These are phyloP conservation scores for Vinca minor DNA, from an alignment of 257 asterid species.

Conservation along the genomic window DNA sequence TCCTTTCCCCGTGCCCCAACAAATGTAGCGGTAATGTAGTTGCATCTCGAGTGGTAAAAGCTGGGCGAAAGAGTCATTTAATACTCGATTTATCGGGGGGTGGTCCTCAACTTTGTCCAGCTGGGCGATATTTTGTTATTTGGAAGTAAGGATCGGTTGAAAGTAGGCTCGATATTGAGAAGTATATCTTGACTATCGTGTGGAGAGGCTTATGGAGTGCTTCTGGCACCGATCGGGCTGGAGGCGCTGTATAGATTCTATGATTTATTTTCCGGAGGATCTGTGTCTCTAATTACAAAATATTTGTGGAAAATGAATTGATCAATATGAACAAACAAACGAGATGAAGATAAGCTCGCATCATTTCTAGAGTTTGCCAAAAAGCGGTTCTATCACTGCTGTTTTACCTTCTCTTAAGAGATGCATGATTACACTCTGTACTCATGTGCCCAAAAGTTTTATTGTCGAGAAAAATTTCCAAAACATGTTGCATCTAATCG, in stretches of 20 bases:
- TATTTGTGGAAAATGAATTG: conserved; percentile 22
- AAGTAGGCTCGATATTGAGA: conserved; percentile 24
- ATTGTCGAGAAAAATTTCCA: conserved; percentile 24
- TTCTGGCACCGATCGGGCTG: conserved; percentile 23
- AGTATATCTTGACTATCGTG: conserved; percentile 26
- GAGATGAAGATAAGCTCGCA: conserved; percentile 4
- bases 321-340: conserved; percentile 12
- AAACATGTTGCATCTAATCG: conserved; percentile 18
- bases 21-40: conserved; percentile 48
- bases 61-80: conserved; percentile 19
- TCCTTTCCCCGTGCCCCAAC: conserved; percentile 56
- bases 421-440: conserved; percentile 26
- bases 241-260: conserved; percentile 22
- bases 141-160: conserved; percentile 23
- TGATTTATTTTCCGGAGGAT: conserved; percentile 22
- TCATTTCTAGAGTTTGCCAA: conserved; percentile 34
- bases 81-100: conserved; percentile 8
- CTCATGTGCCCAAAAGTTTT: conserved; percentile 35
- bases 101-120: conserved; percentile 13
- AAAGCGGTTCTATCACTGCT: conserved; percentile 19
- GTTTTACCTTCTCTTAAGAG: conserved; percentile 19
- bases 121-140: conserved; percentile 30
- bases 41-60: conserved; percentile 37
- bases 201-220: conserved; percentile 26
- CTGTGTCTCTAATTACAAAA: conserved; percentile 9